Evolutionary conservation across 2,329 filamentous ascomycete genomes (phyloP).

Genomic region (Xylariaceae sp.): DNA sequence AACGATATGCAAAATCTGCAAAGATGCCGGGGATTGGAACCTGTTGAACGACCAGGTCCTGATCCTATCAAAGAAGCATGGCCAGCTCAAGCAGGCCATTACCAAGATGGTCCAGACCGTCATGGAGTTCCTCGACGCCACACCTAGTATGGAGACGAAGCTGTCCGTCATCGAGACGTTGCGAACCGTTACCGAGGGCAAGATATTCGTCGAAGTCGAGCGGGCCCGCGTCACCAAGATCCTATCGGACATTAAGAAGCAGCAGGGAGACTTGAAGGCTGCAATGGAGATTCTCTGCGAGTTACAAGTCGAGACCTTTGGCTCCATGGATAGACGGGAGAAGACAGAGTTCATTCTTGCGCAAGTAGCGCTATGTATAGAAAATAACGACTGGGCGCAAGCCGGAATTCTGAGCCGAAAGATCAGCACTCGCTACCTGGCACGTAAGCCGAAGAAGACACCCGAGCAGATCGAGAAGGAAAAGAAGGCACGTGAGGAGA

Average conservation of each 20-base stretch:
- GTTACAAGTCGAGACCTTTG: constrained; percentile 97
- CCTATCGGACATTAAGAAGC: constrained; percentile 94
- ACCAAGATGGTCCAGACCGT: constrained; percentile 98
- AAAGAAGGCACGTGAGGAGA: constrained; percentile 81
- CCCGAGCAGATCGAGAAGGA: constrained; percentile 86
- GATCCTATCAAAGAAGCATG: constrained; percentile 97
- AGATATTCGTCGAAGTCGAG: constrained; percentile 99
- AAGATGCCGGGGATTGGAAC: constrained; percentile 87
- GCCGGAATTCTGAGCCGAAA: constrained; percentile 90
- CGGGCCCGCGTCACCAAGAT: constrained; percentile 91
- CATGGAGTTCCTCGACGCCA: constrained; percentile 84
- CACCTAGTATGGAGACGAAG: constrained; percentile 81
- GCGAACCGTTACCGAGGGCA: constrained; percentile 94
- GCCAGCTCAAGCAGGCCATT: constrained; percentile 97
- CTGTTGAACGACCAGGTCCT: constrained; percentile 95
- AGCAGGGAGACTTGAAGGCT: constrained; percentile 84
- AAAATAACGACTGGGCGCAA: constrained; percentile 93
- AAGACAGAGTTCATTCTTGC: constrained; percentile 99
- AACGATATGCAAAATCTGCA: constrained; percentile 88
- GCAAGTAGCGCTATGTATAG: constrained; percentile 90
- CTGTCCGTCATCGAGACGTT: constrained; percentile 90
- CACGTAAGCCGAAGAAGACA: constrained; percentile 86
- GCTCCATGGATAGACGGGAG: constrained; percentile 92
- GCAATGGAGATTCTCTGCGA: constrained; percentile 94
- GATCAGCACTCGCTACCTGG: constrained; percentile 91